Conservation (phyloP, 2,329 filamentous ascomycete genomes). For the Cytospora schulzeri region DNA sequence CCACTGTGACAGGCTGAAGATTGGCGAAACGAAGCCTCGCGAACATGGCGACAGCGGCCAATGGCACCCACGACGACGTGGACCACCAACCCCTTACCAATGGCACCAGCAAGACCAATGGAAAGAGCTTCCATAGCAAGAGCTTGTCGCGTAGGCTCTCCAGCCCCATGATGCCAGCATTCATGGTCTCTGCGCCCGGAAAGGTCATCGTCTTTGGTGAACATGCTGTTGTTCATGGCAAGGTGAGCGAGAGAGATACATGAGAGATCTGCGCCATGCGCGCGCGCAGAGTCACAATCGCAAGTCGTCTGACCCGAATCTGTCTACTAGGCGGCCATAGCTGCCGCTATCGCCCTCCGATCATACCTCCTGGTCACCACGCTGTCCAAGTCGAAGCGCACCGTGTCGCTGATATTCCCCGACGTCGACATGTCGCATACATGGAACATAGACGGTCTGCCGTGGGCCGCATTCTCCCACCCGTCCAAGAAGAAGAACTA, state of each 20-base stretch:
- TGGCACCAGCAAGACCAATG: constrained; percentile 27
- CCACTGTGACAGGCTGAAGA: neutral
- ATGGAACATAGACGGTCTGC: constrained; percentile 91
- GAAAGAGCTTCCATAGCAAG: constrained; percentile 36
- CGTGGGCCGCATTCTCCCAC: constrained; percentile 80
- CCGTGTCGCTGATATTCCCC: constrained; percentile 83
- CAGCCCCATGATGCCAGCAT: constrained; percentile 76
- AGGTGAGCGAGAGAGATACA: constrained; percentile 54
- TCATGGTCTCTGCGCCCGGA: constrained; percentile 97
- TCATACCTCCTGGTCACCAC: constrained; percentile 97
- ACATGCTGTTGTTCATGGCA: constrained; percentile 96
- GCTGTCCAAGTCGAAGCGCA: constrained; percentile 87
- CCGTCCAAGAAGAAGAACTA: constrained; percentile 91
- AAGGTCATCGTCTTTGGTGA: constrained; percentile 99
- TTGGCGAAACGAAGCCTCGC: neutral
- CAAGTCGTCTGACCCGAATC: constrained; percentile 22
- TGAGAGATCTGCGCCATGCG: constrained; percentile 2
- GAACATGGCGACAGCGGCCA: constrained; percentile 18
- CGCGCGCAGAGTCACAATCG: constrained; percentile 6
- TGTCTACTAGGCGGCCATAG: constrained; percentile 73
- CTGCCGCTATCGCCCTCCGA: constrained; percentile 89
- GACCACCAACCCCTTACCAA: constrained; percentile 37
- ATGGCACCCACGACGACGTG: constrained; percentile 37
- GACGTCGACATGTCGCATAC: constrained; percentile 89
- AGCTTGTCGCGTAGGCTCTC: constrained; percentile 59